Evolutionary conservation across 305 asterid genomes (phyloP).

Genomic region (Fraxinus albicans): DNA sequence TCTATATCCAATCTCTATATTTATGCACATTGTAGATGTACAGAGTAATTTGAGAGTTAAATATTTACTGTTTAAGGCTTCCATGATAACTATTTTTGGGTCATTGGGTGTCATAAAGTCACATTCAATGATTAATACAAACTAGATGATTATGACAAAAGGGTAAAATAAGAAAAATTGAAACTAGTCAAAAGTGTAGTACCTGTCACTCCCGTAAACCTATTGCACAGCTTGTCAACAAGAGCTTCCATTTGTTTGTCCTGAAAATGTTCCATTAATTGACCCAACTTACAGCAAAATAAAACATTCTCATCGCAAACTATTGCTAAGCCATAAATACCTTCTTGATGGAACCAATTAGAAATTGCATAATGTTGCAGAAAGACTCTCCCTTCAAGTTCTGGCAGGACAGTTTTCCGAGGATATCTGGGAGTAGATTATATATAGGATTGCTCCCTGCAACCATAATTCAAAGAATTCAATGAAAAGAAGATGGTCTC

Average conservation of each 20-base stretch:
- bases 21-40: not conserved
- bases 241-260: slow-evolving; percentile 98
- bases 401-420: slow-evolving; percentile 77
- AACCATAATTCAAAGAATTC: slow-evolving; percentile 28
- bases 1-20: not conserved
- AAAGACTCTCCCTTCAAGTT: slow-evolving; percentile 72
- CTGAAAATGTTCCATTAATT: slow-evolving; percentile 40
- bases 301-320: not conserved
- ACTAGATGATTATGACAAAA: slow-evolving; percentile 11
- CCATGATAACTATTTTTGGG: not conserved
- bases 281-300: slow-evolving; percentile 18
- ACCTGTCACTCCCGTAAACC: slow-evolving; percentile 93
- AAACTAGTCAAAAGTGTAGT: slow-evolving; percentile 10
- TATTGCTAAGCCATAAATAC: slow-evolving; percentile 35
- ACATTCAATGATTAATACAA: not conserved
- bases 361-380: slow-evolving; percentile 93
- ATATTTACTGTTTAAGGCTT: not conserved
- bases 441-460: slow-evolving; percentile 93
- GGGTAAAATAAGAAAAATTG: not conserved
- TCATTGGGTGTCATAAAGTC: slow-evolving; percentile 5
- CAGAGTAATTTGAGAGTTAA: slow-evolving; percentile 1
- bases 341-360: slow-evolving; percentile 90
- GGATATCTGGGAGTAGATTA: slow-evolving; percentile 94
- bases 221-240: slow-evolving; percentile 88
- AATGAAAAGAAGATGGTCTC: slow-evolving; percentile 8